Base-by-base conservation (phyloP, 805 yeast species). In the Yarrowia osloensis region DNA sequence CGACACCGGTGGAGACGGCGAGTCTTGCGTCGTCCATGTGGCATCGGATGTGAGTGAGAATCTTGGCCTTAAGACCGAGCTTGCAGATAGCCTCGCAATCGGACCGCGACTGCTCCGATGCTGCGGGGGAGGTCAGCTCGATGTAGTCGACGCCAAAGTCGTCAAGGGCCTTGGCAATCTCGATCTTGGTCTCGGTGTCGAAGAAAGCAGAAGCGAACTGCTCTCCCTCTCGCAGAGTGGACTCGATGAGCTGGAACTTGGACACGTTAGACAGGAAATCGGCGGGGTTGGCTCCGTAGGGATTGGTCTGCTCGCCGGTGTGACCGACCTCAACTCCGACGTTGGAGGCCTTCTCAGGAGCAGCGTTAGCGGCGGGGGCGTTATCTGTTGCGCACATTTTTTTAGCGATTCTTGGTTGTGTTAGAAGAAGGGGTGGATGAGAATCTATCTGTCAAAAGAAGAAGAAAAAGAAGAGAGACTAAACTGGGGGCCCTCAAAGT, bases 31-130 rank as follows among this genome's bases (percentile, higher is more conserved):
- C 99, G 79, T 94, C 98, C 98, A 94, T 94, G 81, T 94, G 98
- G 81, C 99, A 94, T 80, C 98, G 87, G 73, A 95, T 95, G 79
- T 94, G 98, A 61, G 99, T 94, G 72, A 94, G 85, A 71, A 95
- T 91, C 82, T 95, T 94, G 71, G 98, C 94, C 81, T 90, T 91
- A 78, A 94, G 86, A 12, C 98, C 98, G 73, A 95, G 84, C 83
- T 95, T 94, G 85, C 98, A 95, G 73, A 94, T 94, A 68, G 98
- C 98, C 82, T 95, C 98, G 83, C 98, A 94, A 79, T 94, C 99
- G 69, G 77, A 80, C 77, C 95, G 86, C 68, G 93, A 86, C 82
- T 94, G 98, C 79, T 94, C 98, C 68, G 95, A 88, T 47, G 99
- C 98, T 69, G 96, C 98, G 13, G 99, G 99, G 5, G 98, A 92